Evolutionary conservation across 2,329 filamentous ascomycete genomes (phyloP).

Genomic region (Fusarium keratoplasticum): DNA sequence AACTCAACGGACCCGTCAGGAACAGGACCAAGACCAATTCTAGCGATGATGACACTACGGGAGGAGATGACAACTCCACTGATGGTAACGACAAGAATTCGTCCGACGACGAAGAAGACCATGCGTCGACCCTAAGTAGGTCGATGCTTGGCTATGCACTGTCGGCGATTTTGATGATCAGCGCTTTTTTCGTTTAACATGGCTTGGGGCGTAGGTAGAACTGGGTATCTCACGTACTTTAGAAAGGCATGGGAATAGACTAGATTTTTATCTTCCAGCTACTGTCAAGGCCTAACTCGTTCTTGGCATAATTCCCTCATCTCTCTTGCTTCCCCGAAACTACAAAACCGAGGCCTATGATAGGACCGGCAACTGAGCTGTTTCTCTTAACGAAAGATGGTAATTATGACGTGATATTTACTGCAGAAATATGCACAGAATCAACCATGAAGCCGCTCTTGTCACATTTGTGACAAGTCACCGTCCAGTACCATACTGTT

Average conservation of each 20-base stretch:
- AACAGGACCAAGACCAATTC: neutral
- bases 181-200: neutral
- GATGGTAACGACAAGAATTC: neutral
- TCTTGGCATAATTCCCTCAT: neutral
- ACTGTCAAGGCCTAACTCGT: too few relatives aligned
- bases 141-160: conserved; percentile 24
- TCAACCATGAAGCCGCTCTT: neutral
- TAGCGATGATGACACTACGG: neutral
- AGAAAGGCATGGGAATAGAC: neutral
- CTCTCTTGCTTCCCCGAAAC: neutral
- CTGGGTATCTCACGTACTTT: neutral
- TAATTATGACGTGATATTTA: neutral
- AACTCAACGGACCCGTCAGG: conserved; percentile 11
- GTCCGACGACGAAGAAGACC: conserved; percentile 22
- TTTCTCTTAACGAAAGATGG: neutral
- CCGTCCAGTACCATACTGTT: neutral
- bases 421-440: neutral
- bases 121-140: neutral
- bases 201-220: neutral
- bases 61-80: neutral
- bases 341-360: neutral
- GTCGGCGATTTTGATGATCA: conserved; percentile 9
- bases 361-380: neutral
- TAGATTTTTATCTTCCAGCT: neutral
- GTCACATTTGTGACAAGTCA: neutral